phyloP scores from a whole-genome alignment of 75 land plant species.

The Sequoia sempervirens region DNA sequence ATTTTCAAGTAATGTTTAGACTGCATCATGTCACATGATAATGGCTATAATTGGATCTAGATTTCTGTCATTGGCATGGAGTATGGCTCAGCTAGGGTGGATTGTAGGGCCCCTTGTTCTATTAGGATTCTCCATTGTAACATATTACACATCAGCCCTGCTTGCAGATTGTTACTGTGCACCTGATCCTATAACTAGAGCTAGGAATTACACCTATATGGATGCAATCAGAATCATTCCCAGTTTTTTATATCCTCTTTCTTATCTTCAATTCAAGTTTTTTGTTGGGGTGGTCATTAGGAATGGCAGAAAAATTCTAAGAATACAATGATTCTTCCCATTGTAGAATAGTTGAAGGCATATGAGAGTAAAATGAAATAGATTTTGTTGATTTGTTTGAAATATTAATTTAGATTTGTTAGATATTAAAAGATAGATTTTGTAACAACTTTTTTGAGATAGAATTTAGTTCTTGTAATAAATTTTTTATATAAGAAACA shows the following conservation, averaged over 20 bases:
- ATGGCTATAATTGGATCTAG: conserved; percentile 77
- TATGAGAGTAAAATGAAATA: not conserved
- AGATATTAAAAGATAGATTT: not conserved
- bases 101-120: conserved; percentile 60
- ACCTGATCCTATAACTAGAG: conserved; percentile 59
- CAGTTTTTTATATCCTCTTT: conserved; percentile 20
- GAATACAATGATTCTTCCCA: not conserved
- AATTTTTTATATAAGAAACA: not conserved
- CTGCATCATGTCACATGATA: conserved; percentile 68
- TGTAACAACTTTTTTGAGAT: not conserved
- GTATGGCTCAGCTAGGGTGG: conserved; percentile 76
- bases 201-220: conserved; percentile 66
- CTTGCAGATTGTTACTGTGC: conserved; percentile 63
- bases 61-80: conserved; percentile 70
- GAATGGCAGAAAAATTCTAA: not conserved
- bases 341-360: not conserved
- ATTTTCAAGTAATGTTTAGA: conserved; percentile 49
- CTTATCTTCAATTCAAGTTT: not conserved
- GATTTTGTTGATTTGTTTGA: not conserved
- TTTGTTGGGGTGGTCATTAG: not conserved
- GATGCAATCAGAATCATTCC: conserved; percentile 60
- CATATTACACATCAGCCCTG: conserved; percentile 58
- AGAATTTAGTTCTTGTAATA: not conserved
- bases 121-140: conserved; percentile 50
- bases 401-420: not conserved